Base-by-base conservation (phyloP, 208 protist genomes). In the Crithidia acanthocephali region DNA sequence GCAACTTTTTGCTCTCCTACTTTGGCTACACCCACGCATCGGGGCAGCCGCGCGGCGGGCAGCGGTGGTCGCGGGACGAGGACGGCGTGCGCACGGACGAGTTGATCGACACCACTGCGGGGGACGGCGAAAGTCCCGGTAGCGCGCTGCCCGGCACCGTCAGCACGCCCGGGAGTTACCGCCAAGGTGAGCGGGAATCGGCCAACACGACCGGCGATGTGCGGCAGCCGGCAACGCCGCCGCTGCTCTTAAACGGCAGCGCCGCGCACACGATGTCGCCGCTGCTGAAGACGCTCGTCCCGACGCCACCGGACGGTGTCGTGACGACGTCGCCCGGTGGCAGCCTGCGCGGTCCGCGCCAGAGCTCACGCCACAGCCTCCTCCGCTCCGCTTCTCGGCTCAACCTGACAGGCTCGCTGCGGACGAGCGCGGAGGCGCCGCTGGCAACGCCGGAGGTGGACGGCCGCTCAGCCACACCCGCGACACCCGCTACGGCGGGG, bases 1-100 rank as follows among this genome's bases (percentile, higher is more conserved):
- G 74, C 4, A 72, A 80, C 23, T 22, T 84, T 0, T 35, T 84
- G 40, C 47, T 72, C 30, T 56, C 79, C 8, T 69, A 65, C 23
- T 80, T 72, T 48, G 73, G 56, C 13, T 32, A 72, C 7, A 37
- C 30, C 11, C 62, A 66, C 27, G 16, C 45, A 22, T 13, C 20
- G 2, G 10, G 1, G 40, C 45, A 15, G 50, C 48, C 18, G 48
- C 48, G 3, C 20, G 8, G 5, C 15, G 48, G 7, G 23, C 3
- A 3, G 48, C 22, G 48, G 9, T 4, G 2, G 44, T 48, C 44
- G 44, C 16, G 16, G 3, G 44, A 48, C 16, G 44, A 48, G 44
- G 35, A 40, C 35, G 35, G 20, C 4, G 44, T 50, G 44, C 44
- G 20, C 11, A 22, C 20, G 3, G 50, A 22, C 5, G 50, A 25